Evolutionary conservation across 2,329 filamentous ascomycete genomes (phyloP).

Genomic region (Colletotrichum tabaci): DNA sequence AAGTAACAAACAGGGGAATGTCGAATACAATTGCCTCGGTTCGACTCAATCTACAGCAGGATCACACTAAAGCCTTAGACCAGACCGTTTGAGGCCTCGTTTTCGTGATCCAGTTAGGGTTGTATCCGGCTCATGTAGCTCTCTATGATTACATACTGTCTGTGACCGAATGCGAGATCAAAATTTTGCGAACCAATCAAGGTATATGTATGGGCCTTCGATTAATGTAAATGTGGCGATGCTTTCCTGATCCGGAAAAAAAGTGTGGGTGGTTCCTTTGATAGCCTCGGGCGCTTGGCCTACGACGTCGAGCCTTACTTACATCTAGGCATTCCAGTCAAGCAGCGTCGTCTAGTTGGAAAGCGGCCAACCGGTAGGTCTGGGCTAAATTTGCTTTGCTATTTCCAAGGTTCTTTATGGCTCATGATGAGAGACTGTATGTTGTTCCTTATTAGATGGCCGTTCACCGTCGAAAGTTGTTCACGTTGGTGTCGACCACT

Average conservation of each 20-base stretch:
- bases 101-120: not conserved
- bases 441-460: not conserved
- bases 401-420: fast-evolving
- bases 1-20: too few relatives aligned
- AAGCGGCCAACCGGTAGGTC: not conserved
- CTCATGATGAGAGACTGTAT: not conserved
- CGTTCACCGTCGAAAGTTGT: too few relatives aligned
- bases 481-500: too few relatives aligned
- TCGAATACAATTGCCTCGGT: not conserved
- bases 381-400: not conserved
- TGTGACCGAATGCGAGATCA: not conserved
- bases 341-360: not conserved
- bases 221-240: not conserved
- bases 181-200: not conserved
- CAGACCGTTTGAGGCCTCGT: not conserved
- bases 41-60: not conserved
- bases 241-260: not conserved
- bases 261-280: not conserved
- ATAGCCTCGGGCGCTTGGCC: not conserved
- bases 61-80: not conserved
- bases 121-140: not conserved
- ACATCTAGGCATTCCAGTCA: too few relatives aligned
- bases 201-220: not conserved
- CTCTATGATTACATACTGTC: not conserved
- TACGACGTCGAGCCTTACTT: not conserved